Evolutionary conservation across 805 yeast species (phyloP).

Genomic region (Wickerhamiella alocasiicola): DNA sequence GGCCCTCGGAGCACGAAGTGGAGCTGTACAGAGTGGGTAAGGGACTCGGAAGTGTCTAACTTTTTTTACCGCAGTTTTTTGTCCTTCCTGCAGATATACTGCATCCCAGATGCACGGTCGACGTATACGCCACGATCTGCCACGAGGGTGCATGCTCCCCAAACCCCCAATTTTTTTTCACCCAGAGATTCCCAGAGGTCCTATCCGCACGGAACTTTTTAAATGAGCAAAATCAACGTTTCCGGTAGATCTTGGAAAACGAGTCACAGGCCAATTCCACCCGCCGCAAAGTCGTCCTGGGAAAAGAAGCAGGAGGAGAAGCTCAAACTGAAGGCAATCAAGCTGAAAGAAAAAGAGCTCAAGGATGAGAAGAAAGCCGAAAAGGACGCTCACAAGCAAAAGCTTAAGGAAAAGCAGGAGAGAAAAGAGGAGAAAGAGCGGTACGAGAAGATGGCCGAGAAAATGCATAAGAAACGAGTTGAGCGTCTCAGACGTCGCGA

Average conservation of each 20-base stretch:
- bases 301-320: constrained; percentile 54
- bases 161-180: not conserved
- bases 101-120: no score
- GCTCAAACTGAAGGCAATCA: constrained; percentile 51
- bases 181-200: no score
- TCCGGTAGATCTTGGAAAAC: constrained; percentile 31
- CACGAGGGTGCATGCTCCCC: no score
- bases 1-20: constrained; percentile 25
- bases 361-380: constrained; percentile 65
- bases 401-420: constrained; percentile 55
- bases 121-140: no score
- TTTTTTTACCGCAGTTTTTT: no score
- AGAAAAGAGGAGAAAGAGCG: constrained; percentile 83
- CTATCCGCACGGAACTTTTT: no score
- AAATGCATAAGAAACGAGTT: constrained; percentile 84
- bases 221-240: constrained; percentile 20
- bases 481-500: constrained; percentile 84
- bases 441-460: constrained; percentile 64
- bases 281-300: constrained; percentile 43
- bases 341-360: constrained; percentile 55
- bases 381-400: constrained; percentile 33
- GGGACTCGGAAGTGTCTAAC: no score
- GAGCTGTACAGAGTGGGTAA: constrained; percentile 14
- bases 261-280: constrained; percentile 23
- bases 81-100: no score